phyloP scores from a whole-genome alignment of 192 early-diverging fungal species.

The Martensiomyces pterosporus region DNA sequence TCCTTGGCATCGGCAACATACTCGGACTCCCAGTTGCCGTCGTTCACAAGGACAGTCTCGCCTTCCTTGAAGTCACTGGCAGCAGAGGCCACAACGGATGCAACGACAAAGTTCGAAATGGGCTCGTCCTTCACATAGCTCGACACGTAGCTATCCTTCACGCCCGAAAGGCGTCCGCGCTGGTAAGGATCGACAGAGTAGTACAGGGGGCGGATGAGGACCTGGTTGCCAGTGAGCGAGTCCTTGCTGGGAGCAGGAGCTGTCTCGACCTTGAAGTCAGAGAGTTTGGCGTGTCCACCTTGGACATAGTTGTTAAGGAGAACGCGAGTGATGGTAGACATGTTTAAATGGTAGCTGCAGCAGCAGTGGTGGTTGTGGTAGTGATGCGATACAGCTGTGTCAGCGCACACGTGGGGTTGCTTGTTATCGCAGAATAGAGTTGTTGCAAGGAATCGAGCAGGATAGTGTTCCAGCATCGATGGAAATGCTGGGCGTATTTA shows the following conservation, averaged over 20 bases:
- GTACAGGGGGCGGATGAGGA: constrained; percentile 60
- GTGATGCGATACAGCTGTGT: too few relatives aligned
- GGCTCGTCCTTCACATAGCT: constrained; percentile 59
- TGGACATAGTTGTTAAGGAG: constrained; percentile 13
- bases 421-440: too few relatives aligned
- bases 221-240: constrained; percentile 20
- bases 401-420: too few relatives aligned
- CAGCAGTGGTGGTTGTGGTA: too few relatives aligned
- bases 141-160: constrained; percentile 54
- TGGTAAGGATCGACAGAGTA: constrained; percentile 75
- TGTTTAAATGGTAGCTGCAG: background rate
- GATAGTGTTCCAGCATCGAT: too few relatives aligned
- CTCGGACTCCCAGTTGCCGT: constrained; percentile 56
- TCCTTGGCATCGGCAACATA: constrained; percentile 8
- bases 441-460: too few relatives aligned
- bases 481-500: too few relatives aligned
- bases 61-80: constrained; percentile 57
- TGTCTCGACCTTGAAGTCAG: constrained; percentile 1
- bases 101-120: constrained; percentile 56
- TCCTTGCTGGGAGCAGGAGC: constrained; percentile 1
- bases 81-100: constrained; percentile 60
- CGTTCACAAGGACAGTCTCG: constrained; percentile 76
- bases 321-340: constrained; percentile 17
- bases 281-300: background rate
- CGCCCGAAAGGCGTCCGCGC: constrained; percentile 62